Evolutionary conservation across 2,329 filamentous ascomycete genomes (phyloP), one percentile per base, ranked within the genome.

Genomic region (Alternaria triticimaculans): DNA sequence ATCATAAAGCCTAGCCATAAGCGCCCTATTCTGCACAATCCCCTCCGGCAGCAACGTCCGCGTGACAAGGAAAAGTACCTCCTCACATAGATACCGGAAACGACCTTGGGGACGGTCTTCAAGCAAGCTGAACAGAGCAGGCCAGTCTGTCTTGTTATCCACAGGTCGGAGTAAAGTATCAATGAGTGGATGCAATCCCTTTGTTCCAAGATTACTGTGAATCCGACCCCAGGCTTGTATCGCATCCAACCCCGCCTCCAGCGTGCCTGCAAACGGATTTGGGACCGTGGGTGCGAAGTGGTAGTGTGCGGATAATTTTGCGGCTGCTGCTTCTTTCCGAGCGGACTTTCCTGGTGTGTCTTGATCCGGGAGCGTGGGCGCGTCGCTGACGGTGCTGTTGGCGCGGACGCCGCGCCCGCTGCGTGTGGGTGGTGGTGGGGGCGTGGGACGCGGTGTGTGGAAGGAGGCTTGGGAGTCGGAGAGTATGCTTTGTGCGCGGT

Each of bases 11-110:
- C 63, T 14, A 0, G n/a, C 60, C 63, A 77, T 70, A 1, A 66
- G 20, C 0, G 5, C 45, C n/a, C 76, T 53, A 25, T 75, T 77
- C 37, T 75, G 65, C 0, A 62, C 58, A 1, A 78, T 73, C 23
- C 74, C 72, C 53, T 76, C 69, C 0, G 76, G 76, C 0, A 78
- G 18, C 8, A 78, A 58, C 1, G 64, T 72, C 1, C 76, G 66
- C 4, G 72, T 74, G 8, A 72, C 33, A 0, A 76, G 50, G n/a
- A 75, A 72, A 5, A 77, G 25, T 1, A 76, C 20, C 8, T 72
- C 68, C 15, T 69, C 66, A 0, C 71, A 44, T 2, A 76, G n/a
- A 3, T 59, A 44, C 1, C 67, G 53, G 0, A 55, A 50, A 1
- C 18, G n/a, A 7, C 23, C 37, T 3, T 15, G 7, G 1, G 15